Base-by-base conservation (phyloP, 2,329 filamentous ascomycete genomes). In the Aspergillus sp. region DNA sequence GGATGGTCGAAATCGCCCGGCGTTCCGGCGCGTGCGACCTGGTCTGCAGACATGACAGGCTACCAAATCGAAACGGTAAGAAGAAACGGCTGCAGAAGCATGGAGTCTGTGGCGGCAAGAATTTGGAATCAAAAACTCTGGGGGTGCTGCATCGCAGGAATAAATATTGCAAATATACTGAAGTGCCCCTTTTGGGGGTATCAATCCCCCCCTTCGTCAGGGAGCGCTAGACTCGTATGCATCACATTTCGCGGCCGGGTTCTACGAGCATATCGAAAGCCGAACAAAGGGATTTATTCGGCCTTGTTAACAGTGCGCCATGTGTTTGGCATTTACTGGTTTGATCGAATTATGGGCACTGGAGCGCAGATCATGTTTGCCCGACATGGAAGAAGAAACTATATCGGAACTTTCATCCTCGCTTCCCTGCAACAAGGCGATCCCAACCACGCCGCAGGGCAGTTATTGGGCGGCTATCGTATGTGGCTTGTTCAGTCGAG, bases 1-100 rank as follows among this genome's bases (percentile, higher is more conserved):
- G 64, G 64, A 49, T 67, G 63, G 7, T 65, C 46, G 41, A 65
- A 64, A 25, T 67, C 64, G 17, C 62, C 61, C 1, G 46, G 47
- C 11, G 40, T 55, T 53, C 55, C 49, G 31, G 29, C 43, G 25
- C 51, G 43, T 21, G 56, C 44, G 4, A 53, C 36, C 25, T 49
- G 50, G 14, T 58, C 42, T 7, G 56, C 55, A 54, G 58, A 58
- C 63, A 65, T 65, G 49, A 46, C 43, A 45, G 47, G 48, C 49
- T 38, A 32, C 25, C 25, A 40, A 21, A n/a, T n/a, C 19, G 32
- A 49, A n/a, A n/a, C n/a, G n/a, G n/a, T n/a, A n/a, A n/a, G n/a
- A n/a, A n/a, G n/a, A n/a, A n/a, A n/a, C n/a, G 7, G 31, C 51
- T 42, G 45, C 45, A 48, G 29, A 31, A 43, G 29, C 21, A 49